Evolutionary conservation across 257 asterid genomes (phyloP).

Genomic region (Fraxinus anomala): DNA sequence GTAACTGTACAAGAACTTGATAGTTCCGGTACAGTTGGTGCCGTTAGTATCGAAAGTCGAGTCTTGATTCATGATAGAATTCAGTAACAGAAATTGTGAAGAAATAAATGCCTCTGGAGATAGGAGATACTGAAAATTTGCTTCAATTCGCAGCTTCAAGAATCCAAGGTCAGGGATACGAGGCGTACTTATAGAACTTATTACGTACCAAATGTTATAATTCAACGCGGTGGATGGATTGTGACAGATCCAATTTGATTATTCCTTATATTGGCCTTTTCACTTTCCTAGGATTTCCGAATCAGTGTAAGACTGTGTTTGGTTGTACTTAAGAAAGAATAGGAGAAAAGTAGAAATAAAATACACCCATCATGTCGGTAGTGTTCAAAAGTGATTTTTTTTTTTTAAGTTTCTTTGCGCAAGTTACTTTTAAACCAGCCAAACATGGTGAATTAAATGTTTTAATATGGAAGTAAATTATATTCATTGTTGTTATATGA

Average conservation of each 20-base stretch:
- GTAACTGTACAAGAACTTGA: slow-evolving; percentile 86
- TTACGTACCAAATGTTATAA: background rate
- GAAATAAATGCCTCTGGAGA: background rate
- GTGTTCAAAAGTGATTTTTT: too few relatives aligned
- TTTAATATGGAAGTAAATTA: too few relatives aligned
- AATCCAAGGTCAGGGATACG: slow-evolving; percentile 10
- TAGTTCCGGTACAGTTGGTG: background rate
- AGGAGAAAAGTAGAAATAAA: background rate
- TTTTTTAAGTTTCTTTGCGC: too few relatives aligned
- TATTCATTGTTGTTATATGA: too few relatives aligned
- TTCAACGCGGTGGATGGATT: background rate
- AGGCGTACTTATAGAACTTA: slow-evolving; percentile 39
- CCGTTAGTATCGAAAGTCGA: slow-evolving; percentile 24
- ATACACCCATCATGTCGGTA: too few relatives aligned
- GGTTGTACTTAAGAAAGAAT: background rate
- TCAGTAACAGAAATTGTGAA: slow-evolving; percentile 10
- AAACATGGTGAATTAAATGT: too few relatives aligned
- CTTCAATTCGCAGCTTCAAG: slow-evolving; percentile 36
- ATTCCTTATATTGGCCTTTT: too few relatives aligned
- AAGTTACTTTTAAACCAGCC: too few relatives aligned
- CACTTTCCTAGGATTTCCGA: too few relatives aligned
- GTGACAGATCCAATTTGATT: background rate
- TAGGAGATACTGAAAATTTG: slow-evolving; percentile 6
- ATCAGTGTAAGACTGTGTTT: background rate
- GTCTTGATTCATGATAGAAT: slow-evolving; percentile 36